Base-by-base conservation (phyloP, 768 basidiomycete species). In the Termitomyces sp. region DNA sequence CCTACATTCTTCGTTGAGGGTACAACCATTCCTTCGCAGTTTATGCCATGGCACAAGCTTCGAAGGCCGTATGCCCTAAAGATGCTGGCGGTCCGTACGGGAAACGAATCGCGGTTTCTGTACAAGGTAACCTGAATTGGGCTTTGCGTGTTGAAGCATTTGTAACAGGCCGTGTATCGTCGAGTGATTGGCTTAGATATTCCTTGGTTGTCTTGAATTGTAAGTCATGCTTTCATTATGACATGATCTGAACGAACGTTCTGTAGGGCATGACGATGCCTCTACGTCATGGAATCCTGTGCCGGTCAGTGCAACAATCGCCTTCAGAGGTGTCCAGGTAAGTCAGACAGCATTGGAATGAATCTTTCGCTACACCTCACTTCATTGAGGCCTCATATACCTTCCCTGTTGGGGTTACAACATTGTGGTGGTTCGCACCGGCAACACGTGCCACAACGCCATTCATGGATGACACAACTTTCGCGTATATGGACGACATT, bases 201-300 rank as follows among this genome's bases (percentile, higher is more conserved):
- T 85, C 84, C 1, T 67, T 91, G 41, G 88, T 90, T 11, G 89
- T 90, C 2, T 61, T 92, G 60, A 90, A 92, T 68, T 86, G 85
- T 84, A 66, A 60, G 73, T 68, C 20, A 28, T 20, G 1, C 28
- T 13, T 46, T 28, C 18, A 2, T 8, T 6, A 54, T 44, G 22
- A 11, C 41, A 40, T 14, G 33, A 20, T 41, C 30, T 8, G 61
- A 30, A 24, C 11, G 6, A 26, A 45, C 2, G 10, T 32, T 35
- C 22, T 13, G 3, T 41, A 76, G 75, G 80, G 82, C 70, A 82
- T 57, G 84, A 86, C 61, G 73, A 71, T 41, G 59, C 61, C 0
- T 67, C 74, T 2, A 74, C 75, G n/a, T 75, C 77, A 4, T 86
- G 80, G 83, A 76, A 84, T 57, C 84, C 84, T 0, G 71, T 71